These are phyloP conservation scores for Wickerhamomyces pijperi DNA, from an alignment of 805 yeast species.

Conservation along the genomic window DNA sequence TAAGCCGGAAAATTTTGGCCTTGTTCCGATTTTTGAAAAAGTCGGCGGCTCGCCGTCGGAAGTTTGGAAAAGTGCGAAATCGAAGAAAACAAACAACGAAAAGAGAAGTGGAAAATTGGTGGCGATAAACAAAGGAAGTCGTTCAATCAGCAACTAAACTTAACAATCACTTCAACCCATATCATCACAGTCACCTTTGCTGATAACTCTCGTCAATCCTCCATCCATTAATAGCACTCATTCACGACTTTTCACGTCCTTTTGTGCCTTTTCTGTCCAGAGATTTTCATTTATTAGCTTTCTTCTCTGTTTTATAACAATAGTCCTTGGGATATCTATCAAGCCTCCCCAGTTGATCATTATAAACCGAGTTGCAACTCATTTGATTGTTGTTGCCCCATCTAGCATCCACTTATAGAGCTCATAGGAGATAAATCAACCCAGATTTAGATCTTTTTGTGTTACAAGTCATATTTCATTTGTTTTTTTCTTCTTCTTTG, in stretches of 20 bases:
- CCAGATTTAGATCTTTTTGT: neutral
- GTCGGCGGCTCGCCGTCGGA: too few species aligned
- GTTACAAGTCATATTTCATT: neutral
- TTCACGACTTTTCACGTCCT: neutral
- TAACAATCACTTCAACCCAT: neutral
- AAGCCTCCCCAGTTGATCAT: neutral
- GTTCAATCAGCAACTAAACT: too few species aligned
- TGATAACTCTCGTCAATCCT: neutral
- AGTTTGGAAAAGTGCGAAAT: conserved; percentile 8
- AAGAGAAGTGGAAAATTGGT: neutral
- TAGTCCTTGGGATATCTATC: neutral
- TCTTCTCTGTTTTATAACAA: neutral
- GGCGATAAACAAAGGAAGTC: neutral
- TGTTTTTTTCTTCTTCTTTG: neutral
- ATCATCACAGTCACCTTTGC: neutral
- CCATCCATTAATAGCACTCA: neutral
- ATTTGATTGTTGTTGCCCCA: conserved; percentile 12
- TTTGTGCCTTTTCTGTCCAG: neutral
- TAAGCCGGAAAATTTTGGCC: too few species aligned
- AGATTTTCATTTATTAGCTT: conserved; percentile 4
- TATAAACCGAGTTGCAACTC: conserved; percentile 6
- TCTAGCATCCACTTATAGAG: neutral
- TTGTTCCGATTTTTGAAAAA: too few species aligned
- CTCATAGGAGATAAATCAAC: neutral
- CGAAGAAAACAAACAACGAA: conserved; percentile 4